Conservation (phyloP, 768 basidiomycete species). For the Psilocybe cubensis region DNA sequence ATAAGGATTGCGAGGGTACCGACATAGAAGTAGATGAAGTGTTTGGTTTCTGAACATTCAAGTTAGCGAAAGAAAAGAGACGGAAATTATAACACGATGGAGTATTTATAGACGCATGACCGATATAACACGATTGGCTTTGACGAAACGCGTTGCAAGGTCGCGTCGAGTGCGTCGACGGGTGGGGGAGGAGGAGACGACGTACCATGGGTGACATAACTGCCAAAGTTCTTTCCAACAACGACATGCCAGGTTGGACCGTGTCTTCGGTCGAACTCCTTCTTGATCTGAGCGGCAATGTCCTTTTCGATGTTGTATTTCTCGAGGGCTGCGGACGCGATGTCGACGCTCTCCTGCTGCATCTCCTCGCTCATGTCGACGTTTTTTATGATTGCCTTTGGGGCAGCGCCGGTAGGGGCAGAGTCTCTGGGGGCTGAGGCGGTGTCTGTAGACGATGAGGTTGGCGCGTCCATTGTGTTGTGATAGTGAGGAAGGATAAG, state of each 20-base stretch:
- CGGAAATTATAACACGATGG: neutral
- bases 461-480: constrained; percentile 62
- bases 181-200: constrained; percentile 12
- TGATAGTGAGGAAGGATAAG: constrained; percentile 30
- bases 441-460: constrained; percentile 60
- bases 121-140: constrained; percentile 9
- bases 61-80: constrained; percentile 1
- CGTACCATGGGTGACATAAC: constrained; percentile 96
- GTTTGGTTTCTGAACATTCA: constrained; percentile 79
- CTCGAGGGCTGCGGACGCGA: constrained; percentile 83
- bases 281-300: constrained; percentile 97
- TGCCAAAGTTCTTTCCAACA: constrained; percentile 98
- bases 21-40: constrained; percentile 99
- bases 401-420: constrained; percentile 41
- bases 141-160: constrained; percentile 26
- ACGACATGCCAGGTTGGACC: constrained; percentile 99
- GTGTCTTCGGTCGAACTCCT: constrained; percentile 92
- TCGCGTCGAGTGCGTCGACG: constrained; percentile 15
- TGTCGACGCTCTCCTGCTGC: constrained; percentile 93
- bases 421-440: constrained; percentile 42
- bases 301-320: constrained; percentile 97
- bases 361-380: constrained; percentile 97
- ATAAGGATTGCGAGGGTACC: constrained; percentile 91
- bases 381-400: constrained; percentile 93
- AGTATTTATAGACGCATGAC: constrained; percentile 18